Evolutionary conservation across 1,284 basidiomycete species (phyloP), one percentile per base, ranked within the genome.

Genomic region (Mycena sp.): DNA sequence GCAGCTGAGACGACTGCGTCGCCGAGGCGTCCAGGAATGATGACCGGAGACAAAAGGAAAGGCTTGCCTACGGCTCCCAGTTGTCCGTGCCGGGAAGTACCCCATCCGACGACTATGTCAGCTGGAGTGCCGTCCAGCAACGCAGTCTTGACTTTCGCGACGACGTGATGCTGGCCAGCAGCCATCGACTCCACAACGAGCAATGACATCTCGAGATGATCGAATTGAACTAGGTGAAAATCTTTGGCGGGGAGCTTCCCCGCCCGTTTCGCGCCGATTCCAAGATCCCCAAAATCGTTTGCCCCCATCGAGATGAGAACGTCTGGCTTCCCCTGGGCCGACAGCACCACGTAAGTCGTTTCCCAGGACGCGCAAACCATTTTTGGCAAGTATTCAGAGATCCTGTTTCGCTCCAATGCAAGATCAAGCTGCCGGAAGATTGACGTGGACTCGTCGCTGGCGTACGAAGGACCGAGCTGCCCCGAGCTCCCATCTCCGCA

Each of bases 221-320:
- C 76, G 64, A 89, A 79, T 26, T 71, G 65, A 65, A 91, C 80
- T 52, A 80, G 40, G 65, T 84, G 76, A 43, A 83, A 75, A 9
- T 73, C 69, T 4, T 61, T 49, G 1, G 56, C 64, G n/a, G 48
- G 28, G 17, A 41, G 54, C 38, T 68, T 68, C 17, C 58, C 59
- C 30, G 35, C 45, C 44, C 50, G 63, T 4, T 68, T 57, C 12
- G 69, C 69, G 2, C 85, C 86, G 40, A 83, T 71, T 1, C 92
- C 94, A 32, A 94, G 82, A 71, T 91, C 89, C 4, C 93, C 93
- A 72, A 90, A 95, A 73, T 95, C 94, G 74, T 96, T 84, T 1
- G 88, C 84, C 0, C 95, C 95, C 80, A 93, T 87, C 0, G 93
- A 88, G 28, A 96, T 72, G n/a, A 96, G 69, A 2, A 89, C 72